These are phyloP conservation scores for Sporothrix sp. DNA, from an alignment of 2,329 filamentous ascomycete genomes.

Conservation along the genomic window DNA sequence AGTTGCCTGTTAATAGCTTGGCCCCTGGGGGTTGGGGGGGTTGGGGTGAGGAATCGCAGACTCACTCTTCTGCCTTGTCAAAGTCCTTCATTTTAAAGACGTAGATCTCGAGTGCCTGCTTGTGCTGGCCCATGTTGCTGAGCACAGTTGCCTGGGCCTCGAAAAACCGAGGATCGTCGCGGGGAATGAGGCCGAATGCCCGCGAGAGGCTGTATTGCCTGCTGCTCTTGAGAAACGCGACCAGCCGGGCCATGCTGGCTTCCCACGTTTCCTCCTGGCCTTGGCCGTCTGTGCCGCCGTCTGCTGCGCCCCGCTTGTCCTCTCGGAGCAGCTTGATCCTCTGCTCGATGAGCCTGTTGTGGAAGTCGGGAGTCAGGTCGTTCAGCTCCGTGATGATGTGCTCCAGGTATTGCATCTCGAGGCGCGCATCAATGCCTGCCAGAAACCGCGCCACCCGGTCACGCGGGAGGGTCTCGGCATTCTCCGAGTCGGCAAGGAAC, in stretches of 20 bases:
- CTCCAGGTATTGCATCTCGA: constrained; percentile 78
- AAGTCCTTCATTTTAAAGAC: constrained; percentile 89
- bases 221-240: constrained; percentile 67
- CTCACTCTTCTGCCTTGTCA: constrained; percentile 83
- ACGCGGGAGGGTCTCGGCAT: constrained; percentile 80
- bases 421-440: constrained; percentile 52
- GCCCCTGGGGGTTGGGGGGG: no score
- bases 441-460: constrained; percentile 68
- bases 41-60: constrained; percentile 19
- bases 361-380: constrained; percentile 75
- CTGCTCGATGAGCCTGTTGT: constrained; percentile 71
- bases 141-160: constrained; percentile 85
- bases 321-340: constrained; percentile 48
- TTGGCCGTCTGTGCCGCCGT: constrained; percentile 17
- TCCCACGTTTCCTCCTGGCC: constrained; percentile 35
- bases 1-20: no score
- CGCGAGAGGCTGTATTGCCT: constrained; percentile 69
- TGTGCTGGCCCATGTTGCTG: constrained; percentile 90
- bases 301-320: constrained; percentile 17
- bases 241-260: constrained; percentile 54
- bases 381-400: constrained; percentile 83
- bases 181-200: constrained; percentile 67
- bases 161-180: constrained; percentile 77
- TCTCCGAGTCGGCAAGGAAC: constrained; percentile 87
- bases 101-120: constrained; percentile 92